Evolutionary conservation across 805 yeast genomes (phyloP), one percentile per base, ranked within the genome.

Genomic region (Brettanomyces bruxellensis): DNA sequence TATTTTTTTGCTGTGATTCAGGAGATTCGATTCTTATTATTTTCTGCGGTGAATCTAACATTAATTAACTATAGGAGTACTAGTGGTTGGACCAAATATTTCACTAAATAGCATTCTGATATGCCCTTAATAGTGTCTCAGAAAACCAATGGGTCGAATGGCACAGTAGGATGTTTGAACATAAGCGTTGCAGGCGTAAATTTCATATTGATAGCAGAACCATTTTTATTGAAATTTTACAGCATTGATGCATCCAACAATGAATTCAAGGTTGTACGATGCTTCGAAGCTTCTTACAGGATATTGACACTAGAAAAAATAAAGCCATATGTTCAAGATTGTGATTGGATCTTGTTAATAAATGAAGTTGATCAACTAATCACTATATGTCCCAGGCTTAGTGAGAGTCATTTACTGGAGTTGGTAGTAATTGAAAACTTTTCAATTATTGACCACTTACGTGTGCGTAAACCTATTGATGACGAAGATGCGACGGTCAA

Each of bases 321-420:
- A 5, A 32, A 23, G 6, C 57, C 62, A 14, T n/a, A 28, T 4
- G 60, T 54, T 1, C 38, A 48, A 23, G 25, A 32, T 3, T 41
- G 22, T 1, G 52, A 51, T 11, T 61, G 65, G 65, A 8, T 61
- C 3, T 25, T 59, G 4, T 18, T 57, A 0, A 36, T 61, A 7
- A 57, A 61, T 4, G 64, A 58, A 22, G 4, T 40, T 8, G 53
- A 58, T 37, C 49, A 52, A 22, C 38, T 61, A 3, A 48, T 45
- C 40, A 55, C 52, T 4, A 24, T 58, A 32, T 54, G 53, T 3
- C 38, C 38, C 6, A n/a, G 23, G 13, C 8, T 8, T 8, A 18
- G 23, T 35, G 13, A n/a, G 8, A 28, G 11, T 28, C 32, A 28
- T 9, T 6, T 28, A 9, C 32, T 28, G 5, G 43, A 46, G 18